These are phyloP conservation scores for Elsinoe arachidis DNA, from an alignment of 2,329 filamentous ascomycete genomes.

Conservation along the genomic window DNA sequence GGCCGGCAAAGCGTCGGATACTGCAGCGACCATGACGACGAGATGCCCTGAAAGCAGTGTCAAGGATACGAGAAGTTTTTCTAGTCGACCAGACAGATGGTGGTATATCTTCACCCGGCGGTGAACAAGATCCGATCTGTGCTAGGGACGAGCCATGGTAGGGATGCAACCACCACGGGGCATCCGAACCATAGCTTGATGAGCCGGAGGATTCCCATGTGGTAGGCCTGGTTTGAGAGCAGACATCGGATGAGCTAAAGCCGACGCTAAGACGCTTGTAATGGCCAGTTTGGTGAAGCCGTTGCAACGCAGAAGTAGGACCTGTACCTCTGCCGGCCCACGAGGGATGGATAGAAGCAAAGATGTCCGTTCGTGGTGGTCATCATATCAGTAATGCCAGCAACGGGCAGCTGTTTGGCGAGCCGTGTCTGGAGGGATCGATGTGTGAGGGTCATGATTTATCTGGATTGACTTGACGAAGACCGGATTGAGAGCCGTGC, in stretches of 20 bases:
- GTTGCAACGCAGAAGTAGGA: slow-evolving; percentile 4
- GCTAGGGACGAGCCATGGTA: background rate
- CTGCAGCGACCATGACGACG: background rate
- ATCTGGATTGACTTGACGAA: background rate
- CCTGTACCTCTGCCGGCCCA: background rate
- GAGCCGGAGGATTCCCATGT: slow-evolving; percentile 2
- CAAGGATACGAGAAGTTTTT: background rate
- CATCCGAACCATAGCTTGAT: background rate
- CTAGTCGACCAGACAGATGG: background rate
- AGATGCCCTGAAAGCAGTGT: background rate
- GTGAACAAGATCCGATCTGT: background rate
- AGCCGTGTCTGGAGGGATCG: background rate
- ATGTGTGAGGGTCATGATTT: background rate
- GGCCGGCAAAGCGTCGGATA: background rate
- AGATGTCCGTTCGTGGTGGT: background rate
- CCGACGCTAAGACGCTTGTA: background rate
- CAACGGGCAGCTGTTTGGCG: background rate
- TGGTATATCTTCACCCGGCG: too few species aligned
- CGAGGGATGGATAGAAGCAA: background rate
- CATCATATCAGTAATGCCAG: background rate
- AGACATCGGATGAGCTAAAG: background rate
- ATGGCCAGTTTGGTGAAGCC: slow-evolving; percentile 1
- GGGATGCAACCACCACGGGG: slow-evolving; percentile 4
- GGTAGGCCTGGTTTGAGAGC: background rate
- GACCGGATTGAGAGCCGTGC: background rate